These are phyloP conservation scores for Fusarium circinatum DNA, from an alignment of 2,329 filamentous ascomycete genomes.

Conservation along the genomic window DNA sequence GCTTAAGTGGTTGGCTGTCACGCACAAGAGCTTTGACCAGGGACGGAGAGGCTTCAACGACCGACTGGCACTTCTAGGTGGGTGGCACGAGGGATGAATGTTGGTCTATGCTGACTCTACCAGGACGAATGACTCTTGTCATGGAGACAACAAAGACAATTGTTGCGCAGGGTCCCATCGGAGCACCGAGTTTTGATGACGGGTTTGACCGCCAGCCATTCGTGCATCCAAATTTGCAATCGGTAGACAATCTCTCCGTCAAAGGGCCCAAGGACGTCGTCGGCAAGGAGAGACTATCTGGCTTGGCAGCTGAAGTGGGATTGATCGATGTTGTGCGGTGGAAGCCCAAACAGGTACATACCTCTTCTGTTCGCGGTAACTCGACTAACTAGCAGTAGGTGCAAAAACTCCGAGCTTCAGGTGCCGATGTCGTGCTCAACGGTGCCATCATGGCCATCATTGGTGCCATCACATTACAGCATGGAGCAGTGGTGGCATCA, in stretches of 20 bases:
- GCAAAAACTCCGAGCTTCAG: conserved; percentile 76
- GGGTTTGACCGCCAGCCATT: conserved; percentile 70
- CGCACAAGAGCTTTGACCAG: conserved; percentile 98
- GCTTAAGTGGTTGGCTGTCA: conserved; percentile 95
- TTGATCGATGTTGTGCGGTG: conserved; percentile 83
- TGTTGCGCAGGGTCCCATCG: conserved; percentile 47
- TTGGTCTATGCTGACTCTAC: conserved; percentile 17
- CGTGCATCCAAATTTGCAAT: conserved; percentile 74
- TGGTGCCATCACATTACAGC: conserved; percentile 88
- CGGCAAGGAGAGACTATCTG: conserved; percentile 71
- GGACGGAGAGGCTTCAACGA: conserved; percentile 95
- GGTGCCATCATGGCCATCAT: conserved; percentile 86
- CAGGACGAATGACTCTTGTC: conserved; percentile 51
- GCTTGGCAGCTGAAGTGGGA: conserved; percentile 75
- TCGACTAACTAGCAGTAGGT: conserved; percentile 53
- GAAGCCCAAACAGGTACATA: conserved; percentile 82
- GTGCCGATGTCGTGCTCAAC: conserved; percentile 77
- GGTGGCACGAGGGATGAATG: conserved; percentile 21
- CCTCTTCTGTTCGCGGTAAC: background rate
- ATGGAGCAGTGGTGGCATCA: conserved; percentile 81
- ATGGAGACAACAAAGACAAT: conserved; percentile 54
- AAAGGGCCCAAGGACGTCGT: conserved; percentile 70
- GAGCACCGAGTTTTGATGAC: conserved; percentile 52
- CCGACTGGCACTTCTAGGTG: conserved; percentile 88
- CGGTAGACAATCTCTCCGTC: conserved; percentile 76